phyloP scores from a whole-genome alignment of 352 stramenopile genomes.

The Phytophthora capsici region DNA sequence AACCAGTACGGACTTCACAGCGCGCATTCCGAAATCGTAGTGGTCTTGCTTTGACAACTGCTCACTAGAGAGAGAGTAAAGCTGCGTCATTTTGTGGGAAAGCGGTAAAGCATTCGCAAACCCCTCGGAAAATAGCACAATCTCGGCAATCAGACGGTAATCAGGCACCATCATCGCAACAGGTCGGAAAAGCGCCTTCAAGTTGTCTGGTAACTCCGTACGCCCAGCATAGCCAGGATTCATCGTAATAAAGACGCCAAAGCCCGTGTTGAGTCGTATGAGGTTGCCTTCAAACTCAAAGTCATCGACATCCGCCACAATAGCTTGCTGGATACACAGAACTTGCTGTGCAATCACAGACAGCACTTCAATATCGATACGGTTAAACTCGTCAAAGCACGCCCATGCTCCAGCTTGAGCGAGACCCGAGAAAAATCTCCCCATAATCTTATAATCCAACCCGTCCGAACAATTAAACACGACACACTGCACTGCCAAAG shows the following conservation, averaged over 20 bases:
- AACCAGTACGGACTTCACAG: slow-evolving; percentile 94
- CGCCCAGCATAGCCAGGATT: slow-evolving; percentile 94
- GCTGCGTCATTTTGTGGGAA: slow-evolving; percentile 95
- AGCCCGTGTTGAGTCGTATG: slow-evolving; percentile 91
- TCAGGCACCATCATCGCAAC: slow-evolving; percentile 97
- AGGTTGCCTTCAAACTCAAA: slow-evolving; percentile 95
- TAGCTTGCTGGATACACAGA: slow-evolving; percentile 94
- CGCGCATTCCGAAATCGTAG: slow-evolving; percentile 95
- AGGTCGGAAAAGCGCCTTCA: slow-evolving; percentile 94
- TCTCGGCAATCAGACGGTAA: slow-evolving; percentile 94
- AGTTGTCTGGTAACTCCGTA: slow-evolving; percentile 93
- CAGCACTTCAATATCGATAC: slow-evolving; percentile 96
- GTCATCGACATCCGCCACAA: slow-evolving; percentile 86
- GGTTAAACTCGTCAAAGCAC: slow-evolving; percentile 97
- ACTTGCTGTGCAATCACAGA: slow-evolving; percentile 97
- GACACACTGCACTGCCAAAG: slow-evolving; percentile 93
- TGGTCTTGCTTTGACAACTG: slow-evolving; percentile 96
- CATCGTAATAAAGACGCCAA: slow-evolving; percentile 97
- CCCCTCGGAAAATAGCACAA: slow-evolving; percentile 94
- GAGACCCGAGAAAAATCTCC: slow-evolving; percentile 94
- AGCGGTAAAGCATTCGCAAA: slow-evolving; percentile 93
- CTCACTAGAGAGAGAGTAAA: slow-evolving; percentile 93
- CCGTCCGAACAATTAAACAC: slow-evolving; percentile 97
- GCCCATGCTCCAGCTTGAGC: slow-evolving; percentile 94
- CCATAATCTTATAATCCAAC: slow-evolving; percentile 98